Percentiles rank a stretch among this genome's conserved stretches.
Conservation (phyloP, 192 early-diverging fungal species). For the Coemansia sp. region DNA sequence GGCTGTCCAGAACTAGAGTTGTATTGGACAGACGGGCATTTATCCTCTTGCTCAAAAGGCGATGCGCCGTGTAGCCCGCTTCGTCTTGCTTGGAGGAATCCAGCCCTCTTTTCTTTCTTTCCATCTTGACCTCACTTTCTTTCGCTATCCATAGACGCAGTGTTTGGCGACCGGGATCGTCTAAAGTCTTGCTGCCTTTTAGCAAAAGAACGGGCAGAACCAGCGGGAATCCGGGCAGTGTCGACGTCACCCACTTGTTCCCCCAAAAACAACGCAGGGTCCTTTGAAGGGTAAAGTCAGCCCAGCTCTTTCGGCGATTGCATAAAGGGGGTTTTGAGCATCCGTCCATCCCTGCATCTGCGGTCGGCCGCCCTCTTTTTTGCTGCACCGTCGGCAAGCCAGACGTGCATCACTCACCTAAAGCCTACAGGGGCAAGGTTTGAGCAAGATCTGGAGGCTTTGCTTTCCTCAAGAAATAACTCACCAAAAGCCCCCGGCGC, state of each 20-base stretch:
- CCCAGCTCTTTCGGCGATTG: constrained; percentile 6
- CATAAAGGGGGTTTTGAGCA: constrained; percentile 6
- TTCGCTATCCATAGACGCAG: background rate
- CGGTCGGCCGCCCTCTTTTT: background rate
- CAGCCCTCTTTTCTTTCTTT: background rate
- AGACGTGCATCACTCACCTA: background rate
- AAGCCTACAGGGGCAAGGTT: background rate
- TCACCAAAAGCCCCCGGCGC: background rate
- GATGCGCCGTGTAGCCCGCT: background rate
- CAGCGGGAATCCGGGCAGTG: background rate
- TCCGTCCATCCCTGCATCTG: constrained; percentile 4
- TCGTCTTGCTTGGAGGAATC: background rate
- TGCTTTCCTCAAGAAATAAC: background rate
- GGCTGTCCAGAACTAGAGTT: background rate
- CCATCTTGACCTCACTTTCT: background rate
- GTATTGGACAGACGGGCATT: background rate
- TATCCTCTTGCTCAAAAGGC: background rate
- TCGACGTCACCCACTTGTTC: constrained; percentile 6
- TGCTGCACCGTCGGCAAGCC: constrained; percentile 1
- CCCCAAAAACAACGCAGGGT: constrained; percentile 9
- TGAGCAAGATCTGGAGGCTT: background rate
- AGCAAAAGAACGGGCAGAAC: constrained; percentile 4
- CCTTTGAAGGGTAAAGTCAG: constrained; percentile 13
- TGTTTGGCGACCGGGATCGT: background rate
- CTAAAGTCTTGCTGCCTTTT: constrained; percentile 3